These are phyloP conservation scores for Naegleria lovaniensis DNA, from an alignment of 208 protist species.

Conservation along the genomic window DNA sequence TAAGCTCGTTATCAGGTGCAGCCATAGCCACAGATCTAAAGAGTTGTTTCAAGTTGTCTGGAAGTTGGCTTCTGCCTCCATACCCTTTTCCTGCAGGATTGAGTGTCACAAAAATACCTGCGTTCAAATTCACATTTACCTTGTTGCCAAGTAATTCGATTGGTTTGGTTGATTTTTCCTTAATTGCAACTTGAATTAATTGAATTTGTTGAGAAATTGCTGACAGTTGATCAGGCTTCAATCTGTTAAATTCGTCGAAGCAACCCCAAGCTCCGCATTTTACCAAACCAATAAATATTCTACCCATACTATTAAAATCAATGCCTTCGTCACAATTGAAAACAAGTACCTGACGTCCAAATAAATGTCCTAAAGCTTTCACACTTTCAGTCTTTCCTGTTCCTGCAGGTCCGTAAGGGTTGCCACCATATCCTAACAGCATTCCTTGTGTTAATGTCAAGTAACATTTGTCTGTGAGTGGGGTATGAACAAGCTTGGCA, in stretches of 20 bases:
- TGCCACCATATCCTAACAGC: conserved; percentile 93
- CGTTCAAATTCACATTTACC: conserved; percentile 86
- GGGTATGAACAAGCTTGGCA: conserved; percentile 93
- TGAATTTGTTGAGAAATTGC: conserved; percentile 98
- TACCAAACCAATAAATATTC: conserved; percentile 97
- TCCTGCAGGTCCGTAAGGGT: conserved; percentile 95
- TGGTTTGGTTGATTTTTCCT: conserved; percentile 60
- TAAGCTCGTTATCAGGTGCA: conserved; percentile 92
- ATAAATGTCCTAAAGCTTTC: conserved; percentile 91
- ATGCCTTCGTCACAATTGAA: conserved; percentile 99
- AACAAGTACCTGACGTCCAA: conserved; percentile 95
- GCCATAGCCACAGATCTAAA: conserved; percentile 97
- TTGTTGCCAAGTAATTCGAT: conserved; percentile 79
- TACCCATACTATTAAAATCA: conserved; percentile 96
- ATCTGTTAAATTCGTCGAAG: conserved; percentile 98
- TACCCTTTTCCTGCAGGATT: conserved; percentile 97
- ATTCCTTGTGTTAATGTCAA: conserved; percentile 95
- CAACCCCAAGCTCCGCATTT: conserved; percentile 97
- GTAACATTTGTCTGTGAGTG: conserved; percentile 95
- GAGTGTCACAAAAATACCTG: conserved; percentile 96
- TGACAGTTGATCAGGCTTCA: conserved; percentile 95
- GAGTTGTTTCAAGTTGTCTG: conserved; percentile 96
- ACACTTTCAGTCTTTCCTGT: conserved; percentile 98
- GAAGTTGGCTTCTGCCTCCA: conserved; percentile 93
- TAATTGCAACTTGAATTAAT: conserved; percentile 92